Evolutionary conservation across 768 basidiomycete species (phyloP), one percentile per base, ranked within the genome.

Genomic region (Podaxis sp.): DNA sequence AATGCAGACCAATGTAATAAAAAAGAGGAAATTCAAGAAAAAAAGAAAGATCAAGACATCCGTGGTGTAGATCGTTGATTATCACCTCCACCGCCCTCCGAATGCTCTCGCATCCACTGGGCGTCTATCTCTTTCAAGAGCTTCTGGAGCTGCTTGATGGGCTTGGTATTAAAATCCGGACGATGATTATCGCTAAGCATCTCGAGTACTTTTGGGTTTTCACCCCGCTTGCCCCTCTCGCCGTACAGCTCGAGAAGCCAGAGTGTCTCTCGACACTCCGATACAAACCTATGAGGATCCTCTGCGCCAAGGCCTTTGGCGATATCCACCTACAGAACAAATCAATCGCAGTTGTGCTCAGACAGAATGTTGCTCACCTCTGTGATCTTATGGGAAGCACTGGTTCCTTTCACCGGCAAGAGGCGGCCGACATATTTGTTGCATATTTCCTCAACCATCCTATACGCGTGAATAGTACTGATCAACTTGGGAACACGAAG

Each of bases 171-270:
- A 60, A 78, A 75, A 40, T 71, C 75, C 2, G 82, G 80, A 37
- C 65, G 66, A 10, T 73, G 74, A 5, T 73, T 72, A 65, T 87
- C 84, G 37, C 83, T 72, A 41, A 87, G 70, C 77, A 87, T 78
- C 46, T 75, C 77, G 15, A 81, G 66, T 24, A 89, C 82, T 24
- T 78, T 74, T 26, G 78, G 66, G 65, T 89, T 82, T 69, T 81
- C 78, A 59, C 72, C 75, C 30, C 80, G 79, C 26, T 70, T 73
- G 5, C 87, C 88, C 8, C 79, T 71, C 30, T 80, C 78, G 2
- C 89, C 89, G 67, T 90, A 90, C 57, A 83, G 72, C 17, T 68
- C 70, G 46, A 88, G 71, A 40, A 90, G 81, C 10, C 60, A 52
- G 53, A 85, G 71, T 5, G 82, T 84, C 66, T 85, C 86, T 15